A percentile compares a stretch with the other conserved stretches of the same genome.
phyloP scores from a whole-genome alignment of 495 filamentous ascomycete genomes.

The Penicillium paxilli region DNA sequence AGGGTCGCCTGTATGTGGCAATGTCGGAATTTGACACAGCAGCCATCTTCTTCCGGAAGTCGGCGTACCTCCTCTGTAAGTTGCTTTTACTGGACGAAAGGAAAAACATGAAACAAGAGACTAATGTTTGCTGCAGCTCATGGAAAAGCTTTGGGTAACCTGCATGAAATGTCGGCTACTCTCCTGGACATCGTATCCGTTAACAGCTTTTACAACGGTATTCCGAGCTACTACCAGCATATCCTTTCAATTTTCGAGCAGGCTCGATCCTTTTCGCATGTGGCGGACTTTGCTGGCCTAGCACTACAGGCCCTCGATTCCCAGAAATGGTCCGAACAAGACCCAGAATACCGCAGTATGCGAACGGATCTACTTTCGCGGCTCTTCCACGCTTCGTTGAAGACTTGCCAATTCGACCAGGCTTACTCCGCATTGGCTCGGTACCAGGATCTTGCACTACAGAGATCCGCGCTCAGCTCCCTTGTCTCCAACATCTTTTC shows the following conservation, averaged over 20 bases:
- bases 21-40: slow-evolving; percentile 72
- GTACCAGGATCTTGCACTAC: slow-evolving; percentile 67
- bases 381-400: slow-evolving; percentile 76
- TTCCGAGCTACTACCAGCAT: slow-evolving; percentile 84
- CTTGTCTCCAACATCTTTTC: slow-evolving; percentile 73
- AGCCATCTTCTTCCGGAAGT: slow-evolving; percentile 75
- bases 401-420: slow-evolving; percentile 74
- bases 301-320: slow-evolving; percentile 65
- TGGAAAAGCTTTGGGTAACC: slow-evolving; percentile 45
- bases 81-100: slow-evolving; percentile 15
- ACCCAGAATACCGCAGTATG: slow-evolving; percentile 32
- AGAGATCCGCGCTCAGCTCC: slow-evolving; percentile 60
- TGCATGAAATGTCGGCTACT: slow-evolving; percentile 52
- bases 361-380: slow-evolving; percentile 73
- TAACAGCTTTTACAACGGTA: slow-evolving; percentile 71
- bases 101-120: slow-evolving; percentile 5
- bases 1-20: slow-evolving; percentile 75
- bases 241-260: slow-evolving; percentile 79
- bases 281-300: slow-evolving; percentile 79
- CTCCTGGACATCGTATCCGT: slow-evolving; percentile 72
- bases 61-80: slow-evolving; percentile 79
- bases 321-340: slow-evolving; percentile 42
- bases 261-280: slow-evolving; percentile 70
- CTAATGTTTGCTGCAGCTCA: slow-evolving; percentile 27
- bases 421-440: slow-evolving; percentile 77